Conservation (phyloP, 2,329 filamentous ascomycete genomes). For the Stachybotrys elegans region DNA sequence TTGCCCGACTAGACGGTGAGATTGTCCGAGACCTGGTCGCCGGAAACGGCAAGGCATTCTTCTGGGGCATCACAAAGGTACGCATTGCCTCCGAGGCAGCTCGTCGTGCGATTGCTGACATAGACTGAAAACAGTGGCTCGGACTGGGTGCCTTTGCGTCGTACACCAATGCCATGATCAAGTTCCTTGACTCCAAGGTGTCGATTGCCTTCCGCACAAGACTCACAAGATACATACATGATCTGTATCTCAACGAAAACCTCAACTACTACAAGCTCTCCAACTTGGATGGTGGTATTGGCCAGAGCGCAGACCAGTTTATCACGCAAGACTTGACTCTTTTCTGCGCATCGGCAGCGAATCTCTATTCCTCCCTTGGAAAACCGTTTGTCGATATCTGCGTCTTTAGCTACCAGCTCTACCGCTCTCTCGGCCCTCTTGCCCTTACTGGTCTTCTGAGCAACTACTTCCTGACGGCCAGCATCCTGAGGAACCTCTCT, state of each 20-base stretch:
- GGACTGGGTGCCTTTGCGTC: constrained; percentile 89
- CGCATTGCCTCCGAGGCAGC: too few species aligned
- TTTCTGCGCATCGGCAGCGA: constrained; percentile 89
- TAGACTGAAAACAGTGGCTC: constrained; percentile 59
- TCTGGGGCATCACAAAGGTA: constrained; percentile 81
- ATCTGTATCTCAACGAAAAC: constrained; percentile 90
- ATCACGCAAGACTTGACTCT: constrained; percentile 95
- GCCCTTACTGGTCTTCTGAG: constrained; percentile 80
- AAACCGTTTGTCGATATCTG: constrained; percentile 96
- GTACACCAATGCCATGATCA: constrained; percentile 99
- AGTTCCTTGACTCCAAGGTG: constrained; percentile 95
- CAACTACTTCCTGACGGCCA: constrained; percentile 93
- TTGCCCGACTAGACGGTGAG: constrained; percentile 89
- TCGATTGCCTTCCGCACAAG: constrained; percentile 96
- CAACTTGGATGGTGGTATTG: constrained; percentile 89
- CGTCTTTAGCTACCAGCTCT: constrained; percentile 97
- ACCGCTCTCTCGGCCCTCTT: constrained; percentile 81
- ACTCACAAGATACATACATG: constrained; percentile 93
- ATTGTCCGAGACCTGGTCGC: constrained; percentile 96
- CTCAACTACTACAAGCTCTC: constrained; percentile 94
- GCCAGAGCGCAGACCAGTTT: constrained; percentile 89
- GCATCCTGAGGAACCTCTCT: constrained; percentile 79
- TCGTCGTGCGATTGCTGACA: background rate
- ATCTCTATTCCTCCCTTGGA: constrained; percentile 92
- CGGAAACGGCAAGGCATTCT: constrained; percentile 82